Base-by-base conservation (phyloP, 2,329 filamentous ascomycete genomes). In the Teratosphaeria zuluensis region DNA sequence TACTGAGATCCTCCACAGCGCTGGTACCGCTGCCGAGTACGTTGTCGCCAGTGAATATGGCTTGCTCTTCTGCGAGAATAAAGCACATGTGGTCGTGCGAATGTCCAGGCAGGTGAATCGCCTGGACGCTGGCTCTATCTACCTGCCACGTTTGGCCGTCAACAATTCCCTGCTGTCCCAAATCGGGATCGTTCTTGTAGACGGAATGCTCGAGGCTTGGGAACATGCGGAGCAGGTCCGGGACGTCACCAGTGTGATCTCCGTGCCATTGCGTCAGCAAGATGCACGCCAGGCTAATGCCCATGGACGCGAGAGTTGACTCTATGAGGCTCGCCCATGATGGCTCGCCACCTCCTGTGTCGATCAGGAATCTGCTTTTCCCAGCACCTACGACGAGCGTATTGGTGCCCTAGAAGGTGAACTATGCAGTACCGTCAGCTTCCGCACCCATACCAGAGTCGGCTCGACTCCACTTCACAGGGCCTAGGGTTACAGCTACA, bases 251-350 rank as follows among this genome's bases (percentile, higher is more conserved):
- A 1, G 74, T 73, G 56, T 78, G 76, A 59, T 78, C 76, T 3
- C 74, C 73, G 59, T 77, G 76, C 74, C 74, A 78, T 59, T 78
- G 76, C 0, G 75, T 75, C 3, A 77, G 62, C 1, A 77, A 63
- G 2, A 78, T 71, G 57, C 78, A 74, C 0, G 75, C 76, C 0
- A 82, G 57, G 0, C 59, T 56, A 51, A 77, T 28, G 24, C 24
- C 24, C 24, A 28, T 28, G 24, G 24, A 28, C 24, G 24, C 24
- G 24, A 28, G 24, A 28, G 24, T 28, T 28, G 24, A 70, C 71
- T 76, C 56, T 67, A 14, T 35, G 68, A 32, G 67, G 71, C 16
- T 67, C 60, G 19, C 70, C 67, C 24, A 28, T 28, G 24, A 28
- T 2, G 24, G 24, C 4, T 28, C 24, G 24, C 24, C 24, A 28